A percentile compares a stretch with the other conserved stretches of the same genome.
phyloP scores from a whole-genome alignment of 164 flowering plant genomes.

The Chimonanthus praecox region DNA sequence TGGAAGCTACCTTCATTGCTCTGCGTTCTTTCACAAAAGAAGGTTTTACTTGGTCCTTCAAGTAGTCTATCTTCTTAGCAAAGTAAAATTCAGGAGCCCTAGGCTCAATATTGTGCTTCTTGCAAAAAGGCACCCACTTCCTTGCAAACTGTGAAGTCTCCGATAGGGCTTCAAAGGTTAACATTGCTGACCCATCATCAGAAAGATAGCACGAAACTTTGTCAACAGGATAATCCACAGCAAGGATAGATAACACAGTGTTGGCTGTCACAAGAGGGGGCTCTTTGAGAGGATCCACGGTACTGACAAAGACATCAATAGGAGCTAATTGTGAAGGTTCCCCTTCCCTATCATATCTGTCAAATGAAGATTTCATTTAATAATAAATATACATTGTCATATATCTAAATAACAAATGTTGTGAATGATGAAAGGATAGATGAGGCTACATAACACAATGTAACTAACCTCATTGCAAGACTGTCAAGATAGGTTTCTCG shows the following conservation, averaged over 20 bases:
- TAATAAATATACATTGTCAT: not conserved
- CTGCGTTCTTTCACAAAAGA: constrained; percentile 96
- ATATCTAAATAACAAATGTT: no score
- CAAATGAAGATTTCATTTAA: not conserved
- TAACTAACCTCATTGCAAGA: constrained; percentile 78
- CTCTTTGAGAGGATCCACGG: constrained; percentile 98
- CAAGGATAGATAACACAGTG: constrained; percentile 90
- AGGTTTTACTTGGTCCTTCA: constrained; percentile 94
- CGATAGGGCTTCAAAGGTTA: constrained; percentile 90
- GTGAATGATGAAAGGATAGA: no score
- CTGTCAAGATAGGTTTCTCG: constrained; percentile 97
- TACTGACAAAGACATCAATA: constrained; percentile 93
- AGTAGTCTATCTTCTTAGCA: constrained; percentile 88
- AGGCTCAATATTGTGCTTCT: constrained; percentile 91
- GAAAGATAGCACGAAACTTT: constrained; percentile 98
- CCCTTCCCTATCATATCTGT: constrained; percentile 87
- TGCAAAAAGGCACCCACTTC: constrained; percentile 99
- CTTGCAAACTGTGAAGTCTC: constrained; percentile 97
- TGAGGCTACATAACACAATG: not conserved
- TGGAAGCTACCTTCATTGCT: constrained; percentile 73
- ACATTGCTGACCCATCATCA: constrained; percentile 98
- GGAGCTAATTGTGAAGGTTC: constrained; percentile 95
- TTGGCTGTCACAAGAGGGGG: constrained; percentile 96
- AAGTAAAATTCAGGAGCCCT: constrained; percentile 98
- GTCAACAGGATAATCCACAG: constrained; percentile 98